Percentiles rank a stretch among this genome's conserved stretches.
Evolutionary conservation across 1,139 yeast genomes (phyloP).

Genomic region (Geotrichum bryndzae): DNA sequence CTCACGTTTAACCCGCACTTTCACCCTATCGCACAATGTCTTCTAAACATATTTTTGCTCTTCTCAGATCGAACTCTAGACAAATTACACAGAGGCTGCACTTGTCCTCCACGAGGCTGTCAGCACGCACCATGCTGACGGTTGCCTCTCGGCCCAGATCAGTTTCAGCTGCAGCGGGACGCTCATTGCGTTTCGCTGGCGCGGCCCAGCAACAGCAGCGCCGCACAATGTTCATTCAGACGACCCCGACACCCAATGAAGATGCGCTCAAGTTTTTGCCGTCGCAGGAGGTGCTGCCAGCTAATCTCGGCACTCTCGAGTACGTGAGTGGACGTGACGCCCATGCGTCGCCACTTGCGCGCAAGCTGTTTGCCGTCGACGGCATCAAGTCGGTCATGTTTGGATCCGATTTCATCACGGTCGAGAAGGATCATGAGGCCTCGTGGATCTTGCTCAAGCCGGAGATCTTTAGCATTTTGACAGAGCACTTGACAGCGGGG

Average conservation of each 20-base stretch:
- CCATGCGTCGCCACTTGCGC: constrained; percentile 48
- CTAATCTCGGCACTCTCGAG: constrained; percentile 41
- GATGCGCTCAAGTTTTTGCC: constrained; percentile 90
- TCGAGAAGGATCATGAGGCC: constrained; percentile 55
- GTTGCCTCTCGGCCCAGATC: not conserved
- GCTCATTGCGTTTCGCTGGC: not conserved
- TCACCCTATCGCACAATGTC: too few species aligned
- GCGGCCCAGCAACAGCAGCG: not conserved
- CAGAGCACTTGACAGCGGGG: constrained; percentile 79
- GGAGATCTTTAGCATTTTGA: constrained; percentile 75
- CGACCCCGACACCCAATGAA: constrained; percentile 79
- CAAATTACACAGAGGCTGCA: not conserved
- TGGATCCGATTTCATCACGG: constrained; percentile 80
- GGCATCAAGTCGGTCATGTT: constrained; percentile 87
- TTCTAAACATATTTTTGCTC: not conserved
- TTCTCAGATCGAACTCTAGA: not conserved
- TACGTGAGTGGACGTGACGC: constrained; percentile 67
- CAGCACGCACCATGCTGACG: not conserved
- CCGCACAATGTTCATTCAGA: constrained; percentile 43
- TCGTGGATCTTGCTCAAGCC: constrained; percentile 81
- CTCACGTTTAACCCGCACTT: not conserved
- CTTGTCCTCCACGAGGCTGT: not conserved
- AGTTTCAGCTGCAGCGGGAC: not conserved
- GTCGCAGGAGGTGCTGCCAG: constrained; percentile 51
- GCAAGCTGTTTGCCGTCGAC: constrained; percentile 72